A percentile compares a stretch with the other conserved stretches of the same genome.
These are phyloP conservation scores for Schwanniomyces pseudopolymorphus DNA, from an alignment of 805 yeast species.

Conservation along the genomic window DNA sequence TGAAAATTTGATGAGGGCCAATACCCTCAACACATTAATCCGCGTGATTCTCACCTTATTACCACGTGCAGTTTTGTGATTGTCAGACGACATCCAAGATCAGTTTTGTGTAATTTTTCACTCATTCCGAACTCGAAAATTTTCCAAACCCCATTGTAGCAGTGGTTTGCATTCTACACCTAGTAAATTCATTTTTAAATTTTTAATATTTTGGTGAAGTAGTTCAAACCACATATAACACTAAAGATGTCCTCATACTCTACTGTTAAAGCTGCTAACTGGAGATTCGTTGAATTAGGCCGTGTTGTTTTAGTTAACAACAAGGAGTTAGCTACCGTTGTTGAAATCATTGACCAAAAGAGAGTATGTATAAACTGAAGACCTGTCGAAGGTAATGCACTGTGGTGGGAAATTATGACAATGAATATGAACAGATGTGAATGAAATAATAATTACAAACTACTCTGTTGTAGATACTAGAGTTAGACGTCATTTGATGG, in stretches of 20 bases:
- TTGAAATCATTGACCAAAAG: conserved; percentile 98
- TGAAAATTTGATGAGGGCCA: no score
- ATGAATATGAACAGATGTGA: not conserved
- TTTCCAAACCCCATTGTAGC: not conserved
- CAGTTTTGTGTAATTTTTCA: conserved; percentile 7
- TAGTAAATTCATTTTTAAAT: conserved; percentile 1
- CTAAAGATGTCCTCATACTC: conserved; percentile 37
- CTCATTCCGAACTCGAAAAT: conserved; percentile 7
- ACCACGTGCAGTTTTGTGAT: not conserved
- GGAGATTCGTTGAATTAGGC: conserved; percentile 99
- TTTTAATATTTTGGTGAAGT: conserved; percentile 1
- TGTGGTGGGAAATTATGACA: not conserved
- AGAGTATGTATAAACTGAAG: conserved; percentile 63
- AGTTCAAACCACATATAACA: conserved; percentile 6
- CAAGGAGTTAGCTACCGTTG: conserved; percentile 94
- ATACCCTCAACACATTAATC: not conserved
- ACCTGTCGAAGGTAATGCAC: not conserved
- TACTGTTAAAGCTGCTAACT: conserved; percentile 93
- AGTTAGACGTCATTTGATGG: not conserved
- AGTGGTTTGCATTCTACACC: not conserved
- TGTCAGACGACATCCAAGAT: not conserved
- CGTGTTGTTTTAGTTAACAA: conserved; percentile 89
- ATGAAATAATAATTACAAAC: not conserved
- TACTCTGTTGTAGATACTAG: not conserved
- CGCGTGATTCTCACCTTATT: not conserved